Evolutionary conservation across 225 moss, liverwort and hornwort genomes (phyloP), one percentile per base, ranked within the genome.

Genomic region (Bryoerythrophyllum caledonicum): DNA sequence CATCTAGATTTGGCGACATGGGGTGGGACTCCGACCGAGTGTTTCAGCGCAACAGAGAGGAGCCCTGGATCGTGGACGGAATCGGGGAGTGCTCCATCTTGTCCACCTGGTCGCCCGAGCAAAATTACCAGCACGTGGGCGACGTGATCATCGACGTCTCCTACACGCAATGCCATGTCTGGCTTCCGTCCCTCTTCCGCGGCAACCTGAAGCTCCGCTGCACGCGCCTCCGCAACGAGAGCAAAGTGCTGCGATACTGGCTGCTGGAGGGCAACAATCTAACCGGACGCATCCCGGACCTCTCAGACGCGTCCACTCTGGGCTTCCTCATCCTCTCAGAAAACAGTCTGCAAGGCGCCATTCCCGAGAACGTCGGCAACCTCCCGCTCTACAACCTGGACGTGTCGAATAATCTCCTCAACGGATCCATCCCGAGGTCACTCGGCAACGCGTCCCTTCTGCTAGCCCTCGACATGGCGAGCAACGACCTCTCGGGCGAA

Each of bases 311-410:
- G 11, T 80, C 80, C 21, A 63, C 70, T 7, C 80, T 94, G 63
- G 87, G 88, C 12, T 85, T 90, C 63, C 71, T 94, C 23, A 72
- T 89, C 32, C 49, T 93, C 12, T 87, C 87, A 5, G 57, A 85
- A 54, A 96, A 93, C 57, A 27, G 25, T 6, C 67, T 96, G 21
- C 43, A 49, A 5, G 96, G 96, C 23, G 79, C 87, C 4, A 90
- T 96, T 20, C 96, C 96, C 14, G n/a, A 72, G 54, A 20, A 71
- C 8, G 57, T 93, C 0, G 75, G 83, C 41, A 64, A 85, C 46
- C 89, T 93, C 9, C 91, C 90, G 2, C 82, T 93, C 19, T 91
- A 83, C 83, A 81, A 74, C 55, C 70, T 91, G 57, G 92, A 93
- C 59, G 68, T 90, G n/a, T 92, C 86, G 11, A 10, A 81, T 61